phyloP scores from a whole-genome alignment of 2,329 filamentous ascomycete species.

The Fusarium continuum region DNA sequence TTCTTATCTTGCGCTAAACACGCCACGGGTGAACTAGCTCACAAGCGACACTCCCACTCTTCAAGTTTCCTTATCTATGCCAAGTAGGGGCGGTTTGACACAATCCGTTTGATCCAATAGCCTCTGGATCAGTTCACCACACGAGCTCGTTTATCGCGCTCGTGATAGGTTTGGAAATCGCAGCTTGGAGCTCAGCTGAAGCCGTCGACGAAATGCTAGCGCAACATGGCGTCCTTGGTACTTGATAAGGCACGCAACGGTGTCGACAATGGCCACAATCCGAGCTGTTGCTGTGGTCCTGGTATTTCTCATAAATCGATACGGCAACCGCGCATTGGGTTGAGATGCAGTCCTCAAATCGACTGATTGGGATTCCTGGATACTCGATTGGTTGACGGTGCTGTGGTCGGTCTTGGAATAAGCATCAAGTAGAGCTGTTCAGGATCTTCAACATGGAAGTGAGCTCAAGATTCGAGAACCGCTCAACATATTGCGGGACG shows the following conservation, averaged over 20 bases:
- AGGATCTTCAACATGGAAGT: constrained; percentile 9
- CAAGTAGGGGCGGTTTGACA: constrained; percentile 5
- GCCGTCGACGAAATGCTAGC: background rate
- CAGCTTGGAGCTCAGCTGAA: constrained; percentile 5
- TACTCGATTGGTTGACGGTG: background rate
- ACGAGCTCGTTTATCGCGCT: constrained; percentile 3
- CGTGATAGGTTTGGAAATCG: constrained; percentile 9
- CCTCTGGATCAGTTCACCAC: background rate
- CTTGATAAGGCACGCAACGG: constrained; percentile 16
- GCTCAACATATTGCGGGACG: constrained; percentile 12
- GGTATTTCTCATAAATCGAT: background rate
- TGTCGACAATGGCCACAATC: background rate
- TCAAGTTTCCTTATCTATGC: constrained; percentile 20
- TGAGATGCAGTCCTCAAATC: background rate
- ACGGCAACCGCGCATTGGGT: background rate
- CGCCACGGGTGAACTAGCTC: constrained; percentile 22
- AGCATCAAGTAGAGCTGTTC: background rate
- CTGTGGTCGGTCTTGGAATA: background rate
- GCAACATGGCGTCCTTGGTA: background rate
- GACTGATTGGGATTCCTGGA: background rate
- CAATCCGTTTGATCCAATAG: background rate
- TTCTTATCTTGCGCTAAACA: constrained; percentile 39
- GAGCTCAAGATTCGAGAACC: constrained; percentile 19
- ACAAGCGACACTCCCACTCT: background rate
- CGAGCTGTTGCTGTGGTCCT: background rate